Evolutionary conservation across 495 filamentous ascomycete genomes (phyloP).

Genomic region (Penicillium odoratum): DNA sequence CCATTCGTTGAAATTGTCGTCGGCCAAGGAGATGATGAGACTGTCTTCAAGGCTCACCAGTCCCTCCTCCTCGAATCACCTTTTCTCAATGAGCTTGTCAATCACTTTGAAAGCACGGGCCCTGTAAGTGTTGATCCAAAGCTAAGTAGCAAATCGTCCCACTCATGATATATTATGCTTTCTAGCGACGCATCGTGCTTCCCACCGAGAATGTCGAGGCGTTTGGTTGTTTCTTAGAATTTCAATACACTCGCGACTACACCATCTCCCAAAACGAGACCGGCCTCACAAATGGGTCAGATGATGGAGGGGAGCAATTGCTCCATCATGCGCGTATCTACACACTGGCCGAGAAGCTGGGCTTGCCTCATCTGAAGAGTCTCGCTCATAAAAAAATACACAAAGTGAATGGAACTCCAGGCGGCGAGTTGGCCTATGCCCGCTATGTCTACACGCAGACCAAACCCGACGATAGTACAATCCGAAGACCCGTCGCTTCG

Average conservation of each 20-base stretch:
- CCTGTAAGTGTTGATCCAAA: slow-evolving; percentile 23
- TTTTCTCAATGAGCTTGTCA: slow-evolving; percentile 65
- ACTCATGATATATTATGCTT: not conserved
- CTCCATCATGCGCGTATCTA: slow-evolving; percentile 86
- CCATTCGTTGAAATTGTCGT: slow-evolving; percentile 79
- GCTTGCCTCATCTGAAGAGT: slow-evolving; percentile 67
- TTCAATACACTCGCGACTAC: slow-evolving; percentile 90
- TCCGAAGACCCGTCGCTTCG: slow-evolving; percentile 80
- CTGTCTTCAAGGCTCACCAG: slow-evolving; percentile 76
- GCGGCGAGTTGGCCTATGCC: slow-evolving; percentile 86
- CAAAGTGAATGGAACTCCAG: slow-evolving; percentile 77
- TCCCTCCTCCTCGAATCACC: slow-evolving; percentile 71
- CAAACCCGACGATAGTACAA: slow-evolving; percentile 61
- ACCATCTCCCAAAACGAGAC: slow-evolving; percentile 65
- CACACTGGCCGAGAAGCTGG: slow-evolving; percentile 81
- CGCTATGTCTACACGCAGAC: slow-evolving; percentile 87
- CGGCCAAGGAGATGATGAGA: slow-evolving; percentile 59
- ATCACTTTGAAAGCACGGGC: slow-evolving; percentile 49
- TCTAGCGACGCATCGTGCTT: slow-evolving; percentile 65
- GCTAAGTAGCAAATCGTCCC: slow-evolving; percentile 1
- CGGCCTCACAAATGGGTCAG: slow-evolving; percentile 57
- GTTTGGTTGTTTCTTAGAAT: slow-evolving; percentile 86
- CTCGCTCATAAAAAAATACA: slow-evolving; percentile 88
- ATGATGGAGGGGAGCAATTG: slow-evolving; percentile 72
- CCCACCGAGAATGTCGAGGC: slow-evolving; percentile 72